Evolutionary conservation across 2,329 filamentous ascomycete species (phyloP), one percentile per base, ranked within the genome.

Genomic region (Akanthomyces uredinophilus): DNA sequence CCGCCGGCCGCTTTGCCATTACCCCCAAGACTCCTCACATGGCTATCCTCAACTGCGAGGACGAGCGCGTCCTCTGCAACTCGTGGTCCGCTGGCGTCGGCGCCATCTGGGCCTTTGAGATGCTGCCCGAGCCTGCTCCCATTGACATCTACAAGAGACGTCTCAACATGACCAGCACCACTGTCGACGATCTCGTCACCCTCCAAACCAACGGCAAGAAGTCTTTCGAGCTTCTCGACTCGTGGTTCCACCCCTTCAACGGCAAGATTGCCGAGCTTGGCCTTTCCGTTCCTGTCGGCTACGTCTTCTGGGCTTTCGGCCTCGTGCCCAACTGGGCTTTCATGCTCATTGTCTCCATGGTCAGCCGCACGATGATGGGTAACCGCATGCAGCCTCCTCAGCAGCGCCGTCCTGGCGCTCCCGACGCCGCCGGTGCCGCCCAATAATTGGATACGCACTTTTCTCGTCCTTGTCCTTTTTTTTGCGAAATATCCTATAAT

Each of bases 161-260:
- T 65, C 74, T 93, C 70, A 92, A 92, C 80, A 75, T 86, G 69
- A 91, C 88, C 66, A 86, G 84, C 64, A 83, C 86, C 63, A 88
- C 87, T 22, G 77, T 85, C 39, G 81, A 87, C 63, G 85, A 87
- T 61, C 81, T 92, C 66, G 77, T 84, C 57, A 78, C 84, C 63
- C 76, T 91, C 60, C 81, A 85, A 66, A 74, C 82, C 63, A 75
- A 83, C 68, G 81, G 71, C 63, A 70, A 66, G 65, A 73, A 86
- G 70, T 83, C 85, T 49, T 79, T 81, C 70, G 70, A 69, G 37
- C 70, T 75, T 46, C 71, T 82, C 61, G 85, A 90, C 67, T 87
- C 89, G 57, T 79, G 81, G 71, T 92, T 90, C 81, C 90, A 94
- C 74, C 90, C 90, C 64, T 89, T 92, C 71, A 84, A 91, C 69